Conservation (phyloP, 306 rosid genomes). For the Corylus avellana region DNA sequence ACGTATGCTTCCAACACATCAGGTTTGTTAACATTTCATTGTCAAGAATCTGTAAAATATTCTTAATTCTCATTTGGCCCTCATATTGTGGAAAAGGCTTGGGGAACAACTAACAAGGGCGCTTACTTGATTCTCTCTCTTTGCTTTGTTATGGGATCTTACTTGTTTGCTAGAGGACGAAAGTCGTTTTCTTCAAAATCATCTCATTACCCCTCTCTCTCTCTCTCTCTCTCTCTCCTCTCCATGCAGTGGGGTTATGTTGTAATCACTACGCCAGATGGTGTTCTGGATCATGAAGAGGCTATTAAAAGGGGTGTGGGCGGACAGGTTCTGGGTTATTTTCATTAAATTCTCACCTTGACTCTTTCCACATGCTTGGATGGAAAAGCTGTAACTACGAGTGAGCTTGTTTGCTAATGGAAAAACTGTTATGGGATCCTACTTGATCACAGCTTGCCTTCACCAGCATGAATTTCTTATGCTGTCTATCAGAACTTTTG, state of each 20-base stretch:
- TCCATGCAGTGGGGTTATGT: slow-evolving; percentile 94
- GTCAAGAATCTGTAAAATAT: not conserved
- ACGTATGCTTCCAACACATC: slow-evolving; percentile 68
- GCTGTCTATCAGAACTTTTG: slow-evolving; percentile 1
- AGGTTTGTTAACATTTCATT: slow-evolving; percentile 48
- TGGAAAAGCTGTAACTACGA: too few species aligned
- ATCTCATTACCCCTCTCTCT: not conserved
- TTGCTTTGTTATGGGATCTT: not conserved
- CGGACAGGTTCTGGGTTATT: slow-evolving; percentile 84
- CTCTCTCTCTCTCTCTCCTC: slow-evolving; percentile 7
- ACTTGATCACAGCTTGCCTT: not conserved
- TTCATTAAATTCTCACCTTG: slow-evolving; percentile 45
- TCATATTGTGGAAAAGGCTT: not conserved
- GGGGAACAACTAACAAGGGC: slow-evolving; percentile 11
- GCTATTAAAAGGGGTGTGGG: slow-evolving; percentile 67
- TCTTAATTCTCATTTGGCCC: not conserved
- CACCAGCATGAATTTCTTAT: slow-evolving; percentile 9
- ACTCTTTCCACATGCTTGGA: not conserved
- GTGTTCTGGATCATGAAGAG: slow-evolving; percentile 95
- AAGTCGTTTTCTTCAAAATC: not conserved
- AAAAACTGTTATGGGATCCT: too few species aligned
- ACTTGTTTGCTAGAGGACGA: not conserved
- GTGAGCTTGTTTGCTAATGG: too few species aligned
- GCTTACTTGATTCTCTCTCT: not conserved
- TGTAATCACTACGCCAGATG: slow-evolving; percentile 90